phyloP scores from a whole-genome alignment of 75 land plant species.

The Sequoia sempervirens region DNA sequence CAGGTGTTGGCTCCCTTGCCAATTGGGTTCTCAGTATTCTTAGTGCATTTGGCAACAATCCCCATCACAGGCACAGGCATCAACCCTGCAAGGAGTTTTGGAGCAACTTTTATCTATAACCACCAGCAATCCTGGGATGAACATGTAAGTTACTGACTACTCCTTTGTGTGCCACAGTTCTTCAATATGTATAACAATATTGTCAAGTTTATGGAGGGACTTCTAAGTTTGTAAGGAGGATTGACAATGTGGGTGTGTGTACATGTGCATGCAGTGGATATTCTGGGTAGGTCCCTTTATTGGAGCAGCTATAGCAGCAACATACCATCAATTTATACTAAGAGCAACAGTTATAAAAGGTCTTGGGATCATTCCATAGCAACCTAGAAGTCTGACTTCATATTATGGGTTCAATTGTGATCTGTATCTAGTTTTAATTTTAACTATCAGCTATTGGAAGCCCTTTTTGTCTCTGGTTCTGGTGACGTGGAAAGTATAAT shows the following conservation, averaged over 20 bases:
- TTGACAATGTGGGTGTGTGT: neutral
- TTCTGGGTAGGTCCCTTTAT: constrained; percentile 54
- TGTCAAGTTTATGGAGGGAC: neutral
- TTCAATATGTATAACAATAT: too few species aligned
- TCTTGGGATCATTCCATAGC: constrained; percentile 34
- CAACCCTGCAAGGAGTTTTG: constrained; percentile 47
- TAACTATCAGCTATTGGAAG: too few species aligned
- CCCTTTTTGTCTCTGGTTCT: too few species aligned
- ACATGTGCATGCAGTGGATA: constrained; percentile 31
- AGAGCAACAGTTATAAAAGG: constrained; percentile 39
- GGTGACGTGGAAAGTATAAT: too few species aligned
- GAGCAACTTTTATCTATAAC: constrained; percentile 34
- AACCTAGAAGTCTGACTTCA: neutral
- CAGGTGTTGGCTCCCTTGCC: constrained; percentile 44
- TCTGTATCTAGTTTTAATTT: neutral
- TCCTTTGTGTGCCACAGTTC: neutral
- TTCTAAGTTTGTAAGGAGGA: neutral
- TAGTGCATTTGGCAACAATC: constrained; percentile 47
- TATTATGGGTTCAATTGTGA: neutral
- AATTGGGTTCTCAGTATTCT: constrained; percentile 46
- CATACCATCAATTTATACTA: constrained; percentile 39
- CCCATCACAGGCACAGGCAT: constrained; percentile 48
- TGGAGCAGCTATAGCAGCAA: constrained; percentile 41
- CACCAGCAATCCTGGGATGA: constrained; percentile 24
- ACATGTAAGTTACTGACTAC: constrained; percentile 28